Evolutionary conservation across 805 yeast species (phyloP).

Genomic region (Suhomyces emberorum): DNA sequence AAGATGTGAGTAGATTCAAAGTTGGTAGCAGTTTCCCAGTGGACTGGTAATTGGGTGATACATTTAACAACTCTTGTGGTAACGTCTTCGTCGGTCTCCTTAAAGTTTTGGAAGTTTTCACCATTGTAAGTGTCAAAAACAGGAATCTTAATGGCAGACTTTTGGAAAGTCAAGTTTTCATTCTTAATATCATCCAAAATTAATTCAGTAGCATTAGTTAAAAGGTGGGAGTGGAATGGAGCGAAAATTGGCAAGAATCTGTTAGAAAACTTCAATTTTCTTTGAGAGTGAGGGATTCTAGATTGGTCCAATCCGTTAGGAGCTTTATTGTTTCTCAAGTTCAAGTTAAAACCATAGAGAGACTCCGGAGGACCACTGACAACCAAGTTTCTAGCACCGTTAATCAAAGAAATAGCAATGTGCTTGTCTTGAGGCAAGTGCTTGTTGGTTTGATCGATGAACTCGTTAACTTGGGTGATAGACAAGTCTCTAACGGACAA

Average conservation of each 20-base stretch:
- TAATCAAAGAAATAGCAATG: conserved; percentile 83
- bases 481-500: conserved; percentile 88
- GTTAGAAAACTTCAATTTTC: conserved; percentile 90
- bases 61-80: conserved; percentile 71
- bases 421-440: conserved; percentile 92
- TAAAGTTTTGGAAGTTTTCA: conserved; percentile 58
- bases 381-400: conserved; percentile 94
- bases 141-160: conserved; percentile 67
- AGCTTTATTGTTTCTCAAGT: conserved; percentile 91
- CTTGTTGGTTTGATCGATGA: conserved; percentile 82
- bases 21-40: conserved; percentile 90
- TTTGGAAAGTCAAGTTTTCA: conserved; percentile 54
- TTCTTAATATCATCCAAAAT: conserved; percentile 58
- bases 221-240: conserved; percentile 93
- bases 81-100: conserved; percentile 44
- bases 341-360: conserved; percentile 87
- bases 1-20: conserved; percentile 82
- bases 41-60: conserved; percentile 84
- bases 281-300: conserved; percentile 87
- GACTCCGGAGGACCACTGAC: conserved; percentile 99
- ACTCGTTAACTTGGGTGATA: conserved; percentile 70
- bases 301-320: conserved; percentile 93
- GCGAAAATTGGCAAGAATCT: conserved; percentile 93
- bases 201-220: conserved; percentile 64
- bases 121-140: conserved; percentile 91